Conservation (phyloP, 2,329 filamentous ascomycete species). For the Fulvia fulva region DNA sequence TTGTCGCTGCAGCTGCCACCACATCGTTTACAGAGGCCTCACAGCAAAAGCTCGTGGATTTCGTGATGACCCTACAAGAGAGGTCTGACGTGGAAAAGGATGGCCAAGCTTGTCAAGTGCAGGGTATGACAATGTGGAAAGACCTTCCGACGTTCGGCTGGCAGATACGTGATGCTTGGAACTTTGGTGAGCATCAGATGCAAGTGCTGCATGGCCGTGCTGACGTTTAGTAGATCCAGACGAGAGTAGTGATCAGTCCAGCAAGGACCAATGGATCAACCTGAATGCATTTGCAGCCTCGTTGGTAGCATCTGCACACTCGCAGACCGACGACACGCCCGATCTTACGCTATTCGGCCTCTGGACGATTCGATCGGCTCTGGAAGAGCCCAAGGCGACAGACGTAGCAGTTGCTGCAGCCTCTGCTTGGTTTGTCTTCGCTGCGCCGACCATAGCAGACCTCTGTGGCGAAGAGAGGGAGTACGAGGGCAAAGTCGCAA, state of each 20-base stretch:
- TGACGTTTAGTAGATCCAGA: conserved; percentile 16
- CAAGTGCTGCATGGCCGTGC: background rate
- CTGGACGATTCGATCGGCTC: conserved; percentile 29
- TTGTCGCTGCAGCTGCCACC: conserved; percentile 21
- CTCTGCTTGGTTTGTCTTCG: conserved; percentile 30
- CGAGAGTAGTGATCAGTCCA: conserved; percentile 17
- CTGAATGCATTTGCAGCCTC: conserved; percentile 30
- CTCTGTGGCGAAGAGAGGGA: conserved; percentile 24
- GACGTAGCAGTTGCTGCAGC: conserved; percentile 26
- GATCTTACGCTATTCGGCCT: conserved; percentile 30
- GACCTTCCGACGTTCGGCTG: conserved; percentile 31
- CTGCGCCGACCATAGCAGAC: conserved; percentile 22
- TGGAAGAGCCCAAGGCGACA: conserved; percentile 26
- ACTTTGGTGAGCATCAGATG: conserved; percentile 19
- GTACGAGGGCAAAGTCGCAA: conserved; percentile 31
- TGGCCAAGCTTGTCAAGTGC: conserved; percentile 20
- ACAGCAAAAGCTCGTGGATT: conserved; percentile 19
- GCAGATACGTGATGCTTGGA: conserved; percentile 31
- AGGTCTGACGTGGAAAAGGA: conserved; percentile 18
- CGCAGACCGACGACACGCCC: conserved; percentile 17
- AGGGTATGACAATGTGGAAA: conserved; percentile 26
- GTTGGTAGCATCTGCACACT: conserved; percentile 22
- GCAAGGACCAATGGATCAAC: conserved; percentile 28
- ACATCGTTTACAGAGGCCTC: conserved; percentile 19
- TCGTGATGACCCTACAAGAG: conserved; percentile 18